Base-by-base conservation (phyloP, 441 rosid species). In the Gossypium trilobum region DNA sequence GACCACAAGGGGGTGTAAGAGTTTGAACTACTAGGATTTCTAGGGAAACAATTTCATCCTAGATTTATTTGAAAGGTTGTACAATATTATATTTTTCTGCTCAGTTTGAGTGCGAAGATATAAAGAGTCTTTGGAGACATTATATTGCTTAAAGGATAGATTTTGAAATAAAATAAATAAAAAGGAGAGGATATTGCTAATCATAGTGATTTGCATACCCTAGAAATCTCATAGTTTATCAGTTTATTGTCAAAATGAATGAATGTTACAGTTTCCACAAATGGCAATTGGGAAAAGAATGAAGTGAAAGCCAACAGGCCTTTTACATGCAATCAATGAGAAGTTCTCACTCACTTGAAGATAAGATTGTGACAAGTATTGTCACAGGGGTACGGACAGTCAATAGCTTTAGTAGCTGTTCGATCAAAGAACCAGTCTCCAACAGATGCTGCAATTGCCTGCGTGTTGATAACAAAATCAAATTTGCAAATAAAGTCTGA, bases 381-480 rank as follows among this genome's bases (percentile, higher is more conserved):
- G 80, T 86, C 91, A 33, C 89, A 84, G 1, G 86, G 88, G 73
- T 86, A 86, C 4, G 86, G 77, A 56, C 91, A 87, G 64, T 86
- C 91, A 4, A 86, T 73, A 68, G 76, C 73, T 76, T 82, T 86
- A 62, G 79, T 71, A 54, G 61, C 44, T 7, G 52, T 56, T 77
- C 89, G 79, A 54, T 85, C 87, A 46, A 82, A 84, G 70, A 74
- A 86, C 87, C 93, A 87, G 65, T 89, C 87, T 52, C 93, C 91
- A 10, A 89, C 91, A 76, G 90, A 73, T 39, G 74, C 74, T 16
- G 87, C 91, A n/a, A 89, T 71, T 48, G 81, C 77, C 91, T 89
- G 85, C 72, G 48, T 42, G 46, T 56, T 71, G 50, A 69, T 14
- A 58, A 33, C 4, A 31, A 6, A 71, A 72, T 29, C 33, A 51